Evolutionary conservation across 2,329 filamentous ascomycete genomes (phyloP), one percentile per base, ranked within the genome.

Genomic region (Fusarium virguliforme): DNA sequence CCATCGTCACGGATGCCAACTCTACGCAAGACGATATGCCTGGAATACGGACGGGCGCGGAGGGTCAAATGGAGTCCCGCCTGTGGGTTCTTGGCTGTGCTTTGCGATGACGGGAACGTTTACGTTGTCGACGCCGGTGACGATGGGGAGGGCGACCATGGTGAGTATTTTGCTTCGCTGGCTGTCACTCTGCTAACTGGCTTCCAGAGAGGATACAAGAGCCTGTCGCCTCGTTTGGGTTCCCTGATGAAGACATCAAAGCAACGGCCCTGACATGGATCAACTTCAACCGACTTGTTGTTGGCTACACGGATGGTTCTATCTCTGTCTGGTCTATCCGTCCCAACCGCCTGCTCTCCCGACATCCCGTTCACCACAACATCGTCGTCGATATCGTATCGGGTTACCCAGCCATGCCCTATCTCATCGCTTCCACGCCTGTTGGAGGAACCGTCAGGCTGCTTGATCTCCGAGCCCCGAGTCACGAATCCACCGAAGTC

Each of bases 291-390:
- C 85, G 87, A 24, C 78, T 90, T 40, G 86, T 82, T 0, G 79
- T 88, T 32, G 88, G 87, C 54, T 87, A 89, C 74, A 84, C 83
- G 0, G 88, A 90, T 65, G 88, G 88, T 34, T 87, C 85, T 22
- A 80, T 90, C 37, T 82, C 83, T 22, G 79, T 89, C 10, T 90
- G 88, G 88, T 89, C 87, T 10, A 73, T 90, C 43, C 80, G 81
- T 40, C 88, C 88, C 1, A 79, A 76, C 48, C 78, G 81, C 28
- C 78, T 88, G 56, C 79, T 90, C 30, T 84, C 84, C 43, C 84
- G 88, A 3, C 83, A 87, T 54, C 82, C 85, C 5, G 80, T 86
- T n/a, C 88, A 90, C 72, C 83, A 85, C 65, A 87, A 83, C 54
- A 79, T 83, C 59, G 81, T 90, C 4, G 81, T 89, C 65, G 86